These are phyloP conservation scores for Kurtzmaniella cleridarum DNA, from an alignment of 805 yeast species.

Conservation along the genomic window DNA sequence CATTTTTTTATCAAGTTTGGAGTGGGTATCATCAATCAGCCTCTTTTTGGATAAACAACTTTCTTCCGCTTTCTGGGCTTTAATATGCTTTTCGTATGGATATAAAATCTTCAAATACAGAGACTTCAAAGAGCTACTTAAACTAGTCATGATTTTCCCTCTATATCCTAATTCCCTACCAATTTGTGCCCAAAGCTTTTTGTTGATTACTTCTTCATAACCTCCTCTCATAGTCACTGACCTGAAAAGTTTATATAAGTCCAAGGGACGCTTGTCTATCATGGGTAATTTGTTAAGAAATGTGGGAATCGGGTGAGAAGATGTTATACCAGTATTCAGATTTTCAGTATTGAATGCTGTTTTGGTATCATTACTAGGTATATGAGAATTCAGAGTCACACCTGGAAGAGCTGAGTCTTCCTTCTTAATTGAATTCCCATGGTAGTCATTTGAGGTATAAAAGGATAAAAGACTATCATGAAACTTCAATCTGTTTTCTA, in stretches of 20 bases:
- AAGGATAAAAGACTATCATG: slow-evolving; percentile 41
- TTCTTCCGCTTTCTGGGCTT: slow-evolving; percentile 2
- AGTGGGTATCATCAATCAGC: background rate
- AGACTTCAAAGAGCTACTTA: slow-evolving; percentile 60
- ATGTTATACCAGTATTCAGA: slow-evolving; percentile 2
- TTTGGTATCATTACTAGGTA: background rate
- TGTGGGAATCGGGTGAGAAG: slow-evolving; percentile 9
- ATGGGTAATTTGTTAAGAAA: slow-evolving; percentile 50
- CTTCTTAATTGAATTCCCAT: background rate
- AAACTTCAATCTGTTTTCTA: slow-evolving; percentile 41
- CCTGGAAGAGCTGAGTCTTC: background rate
- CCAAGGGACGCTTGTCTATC: slow-evolving; percentile 62
- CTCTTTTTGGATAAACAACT: background rate
- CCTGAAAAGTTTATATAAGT: slow-evolving; percentile 53
- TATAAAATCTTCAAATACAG: slow-evolving; percentile 45
- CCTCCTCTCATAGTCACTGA: slow-evolving; percentile 67
- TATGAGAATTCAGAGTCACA: background rate
- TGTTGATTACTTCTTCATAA: slow-evolving; percentile 52
- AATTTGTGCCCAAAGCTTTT: slow-evolving; percentile 76
- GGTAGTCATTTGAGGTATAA: slow-evolving; percentile 16
- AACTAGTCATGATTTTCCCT: slow-evolving; percentile 65
- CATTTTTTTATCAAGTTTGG: background rate
- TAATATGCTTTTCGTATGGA: slow-evolving; percentile 23
- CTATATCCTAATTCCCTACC: slow-evolving; percentile 77
- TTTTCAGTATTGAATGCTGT: background rate